Conservation (phyloP, 495 filamentous ascomycete species). For the Xylaria telfairii region DNA sequence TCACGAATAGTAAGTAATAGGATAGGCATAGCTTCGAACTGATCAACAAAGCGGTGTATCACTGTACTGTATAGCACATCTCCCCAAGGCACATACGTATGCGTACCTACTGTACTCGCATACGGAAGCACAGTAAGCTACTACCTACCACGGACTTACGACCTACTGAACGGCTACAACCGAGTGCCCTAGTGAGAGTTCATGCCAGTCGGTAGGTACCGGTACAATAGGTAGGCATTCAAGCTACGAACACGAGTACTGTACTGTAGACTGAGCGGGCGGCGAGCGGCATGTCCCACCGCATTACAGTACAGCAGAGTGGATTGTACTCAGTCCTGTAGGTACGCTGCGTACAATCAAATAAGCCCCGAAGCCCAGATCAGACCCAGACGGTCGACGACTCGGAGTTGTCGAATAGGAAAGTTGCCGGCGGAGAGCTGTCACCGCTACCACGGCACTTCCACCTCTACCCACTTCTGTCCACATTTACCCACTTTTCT, state of each 20-base stretch:
- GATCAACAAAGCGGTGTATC: slow-evolving; percentile 18
- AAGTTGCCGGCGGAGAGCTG: slow-evolving; percentile 20
- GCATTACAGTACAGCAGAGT: neutral
- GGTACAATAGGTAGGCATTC: neutral
- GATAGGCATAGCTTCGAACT: neutral
- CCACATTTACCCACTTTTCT: slow-evolving; percentile 9
- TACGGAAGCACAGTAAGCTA: slow-evolving; percentile 13
- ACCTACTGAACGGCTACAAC: neutral
- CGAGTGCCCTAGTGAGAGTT: no score
- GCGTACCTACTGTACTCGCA: neutral
- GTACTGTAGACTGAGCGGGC: no score
- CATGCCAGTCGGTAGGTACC: neutral
- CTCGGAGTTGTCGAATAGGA: slow-evolving; percentile 22
- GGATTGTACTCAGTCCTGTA: neutral
- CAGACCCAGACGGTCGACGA: neutral
- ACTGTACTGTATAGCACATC: neutral
- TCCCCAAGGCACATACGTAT: neutral
- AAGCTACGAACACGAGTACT: neutral
- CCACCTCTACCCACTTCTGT: neutral
- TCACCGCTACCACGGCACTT: slow-evolving; percentile 25
- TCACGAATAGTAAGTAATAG: neutral
- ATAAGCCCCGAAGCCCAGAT: slow-evolving; percentile 11
- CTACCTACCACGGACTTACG: neutral
- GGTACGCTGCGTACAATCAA: neutral
- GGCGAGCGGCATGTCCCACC: neutral